Conservation (phyloP, 2,329 filamentous ascomycete species). For the Dryadomyces sulphureus region DNA sequence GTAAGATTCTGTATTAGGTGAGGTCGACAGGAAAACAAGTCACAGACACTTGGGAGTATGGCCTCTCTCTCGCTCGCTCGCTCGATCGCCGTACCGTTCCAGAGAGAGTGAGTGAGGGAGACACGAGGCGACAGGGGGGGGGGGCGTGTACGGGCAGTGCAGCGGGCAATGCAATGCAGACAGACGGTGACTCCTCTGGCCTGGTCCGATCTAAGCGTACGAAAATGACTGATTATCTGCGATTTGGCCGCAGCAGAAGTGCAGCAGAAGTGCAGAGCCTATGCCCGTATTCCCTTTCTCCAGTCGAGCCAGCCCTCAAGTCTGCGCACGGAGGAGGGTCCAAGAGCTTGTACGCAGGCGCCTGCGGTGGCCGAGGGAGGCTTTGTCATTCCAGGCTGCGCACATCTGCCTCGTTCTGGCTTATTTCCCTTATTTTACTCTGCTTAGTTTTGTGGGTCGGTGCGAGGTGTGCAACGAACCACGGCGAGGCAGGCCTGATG, state of each 20-base stretch:
- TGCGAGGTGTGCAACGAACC: no score
- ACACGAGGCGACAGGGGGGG: no score
- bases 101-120: no score
- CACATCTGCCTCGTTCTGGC: no score
- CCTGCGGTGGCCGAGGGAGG: not conserved
- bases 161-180: not conserved
- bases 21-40: conserved; percentile 1
- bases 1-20: conserved; percentile 21
- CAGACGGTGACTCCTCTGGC: not conserved
- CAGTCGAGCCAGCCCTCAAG: no score
- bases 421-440: no score
- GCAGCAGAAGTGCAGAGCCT: no score
- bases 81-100: no score
- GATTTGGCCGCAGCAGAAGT: not conserved
- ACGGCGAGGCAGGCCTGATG: not conserved
- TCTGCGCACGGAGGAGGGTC: not conserved
- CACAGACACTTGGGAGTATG: not conserved
- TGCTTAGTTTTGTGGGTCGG: no score
- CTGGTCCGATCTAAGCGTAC: not conserved
- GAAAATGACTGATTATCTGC: not conserved
- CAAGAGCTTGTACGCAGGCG: not conserved
- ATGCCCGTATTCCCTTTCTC: no score
- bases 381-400: not conserved
- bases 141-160: no score
- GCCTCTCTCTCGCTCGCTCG: no score